Conservation (phyloP, 441 rosid species). For the Pelargonium cotyledonis region DNA sequence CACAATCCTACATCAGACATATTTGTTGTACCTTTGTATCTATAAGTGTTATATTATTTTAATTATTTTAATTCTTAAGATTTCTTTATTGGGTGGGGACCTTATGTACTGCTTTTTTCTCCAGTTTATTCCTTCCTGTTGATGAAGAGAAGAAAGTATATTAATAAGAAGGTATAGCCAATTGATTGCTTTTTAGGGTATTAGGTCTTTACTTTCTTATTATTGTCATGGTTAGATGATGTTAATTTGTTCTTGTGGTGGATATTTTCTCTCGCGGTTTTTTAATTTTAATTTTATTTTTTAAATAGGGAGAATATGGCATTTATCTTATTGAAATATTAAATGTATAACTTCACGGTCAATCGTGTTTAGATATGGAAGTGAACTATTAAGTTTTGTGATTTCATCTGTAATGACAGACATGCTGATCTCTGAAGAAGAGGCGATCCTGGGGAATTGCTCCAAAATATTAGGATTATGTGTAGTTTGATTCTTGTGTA, state of each 20-base stretch:
- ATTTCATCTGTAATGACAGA: neutral
- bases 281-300: neutral
- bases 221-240: neutral
- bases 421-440: neutral
- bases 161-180: neutral
- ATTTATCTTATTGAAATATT: neutral
- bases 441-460: neutral
- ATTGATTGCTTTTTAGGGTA: conserved; percentile 3
- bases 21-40: neutral
- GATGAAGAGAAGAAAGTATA: conserved; percentile 4
- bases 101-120: conserved; percentile 5
- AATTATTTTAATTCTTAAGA: neutral
- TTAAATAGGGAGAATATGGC: neutral
- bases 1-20: neutral
- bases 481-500: neutral
- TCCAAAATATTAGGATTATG: conserved; percentile 1
- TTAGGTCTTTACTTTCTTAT: neutral
- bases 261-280: neutral
- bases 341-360: neutral
- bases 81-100: neutral
- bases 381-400: conserved; percentile 4
- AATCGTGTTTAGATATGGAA: neutral
- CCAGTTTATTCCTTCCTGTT: conserved; percentile 5
- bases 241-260: conserved; percentile 4
- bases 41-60: neutral